Conservation (phyloP, 179 eudicot species). For the Sideroxylon spinosum region DNA sequence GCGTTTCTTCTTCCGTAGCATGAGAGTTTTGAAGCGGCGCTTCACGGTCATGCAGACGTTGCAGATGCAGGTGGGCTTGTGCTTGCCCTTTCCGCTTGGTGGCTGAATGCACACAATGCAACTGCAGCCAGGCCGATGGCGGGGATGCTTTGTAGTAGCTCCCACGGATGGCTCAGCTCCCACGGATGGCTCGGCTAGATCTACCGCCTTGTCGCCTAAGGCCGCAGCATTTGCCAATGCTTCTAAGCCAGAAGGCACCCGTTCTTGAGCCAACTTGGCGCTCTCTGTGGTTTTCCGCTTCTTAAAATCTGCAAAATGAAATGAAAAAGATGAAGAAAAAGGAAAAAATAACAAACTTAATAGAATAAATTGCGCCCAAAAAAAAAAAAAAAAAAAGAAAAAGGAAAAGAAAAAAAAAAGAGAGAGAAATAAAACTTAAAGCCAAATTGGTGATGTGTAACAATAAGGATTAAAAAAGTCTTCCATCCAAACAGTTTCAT, state of each 20-base stretch:
- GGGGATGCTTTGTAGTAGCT: conserved; percentile 82
- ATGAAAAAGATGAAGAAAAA: background rate
- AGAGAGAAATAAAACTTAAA: background rate
- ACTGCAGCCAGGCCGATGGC: conserved; percentile 86
- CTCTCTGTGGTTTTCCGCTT: conserved; percentile 30
- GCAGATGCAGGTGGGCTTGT: conserved; percentile 74
- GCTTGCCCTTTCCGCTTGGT: conserved; percentile 88
- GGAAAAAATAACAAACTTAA: too few relatives aligned
- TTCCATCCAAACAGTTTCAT: background rate
- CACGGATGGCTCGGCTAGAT: conserved; percentile 45
- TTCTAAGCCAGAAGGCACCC: conserved; percentile 63
- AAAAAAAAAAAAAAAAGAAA: too few relatives aligned
- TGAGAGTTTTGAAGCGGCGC: conserved; percentile 86
- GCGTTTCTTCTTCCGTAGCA: conserved; percentile 72
- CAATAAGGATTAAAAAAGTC: background rate
- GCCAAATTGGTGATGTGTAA: background rate
- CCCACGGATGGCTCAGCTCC: conserved; percentile 57
- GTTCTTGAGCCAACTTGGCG: conserved; percentile 34
- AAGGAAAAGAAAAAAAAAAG: too few relatives aligned
- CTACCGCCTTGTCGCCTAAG: conserved; percentile 49
- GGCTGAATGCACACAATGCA: conserved; percentile 99
- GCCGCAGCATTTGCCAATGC: conserved; percentile 76
- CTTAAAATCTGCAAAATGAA: conserved; percentile 41
- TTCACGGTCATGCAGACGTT: conserved; percentile 78
- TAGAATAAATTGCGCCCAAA: too few relatives aligned